Evolutionary conservation across 106 monocot genomes (phyloP).

Genomic region (Agapanthus africanus): DNA sequence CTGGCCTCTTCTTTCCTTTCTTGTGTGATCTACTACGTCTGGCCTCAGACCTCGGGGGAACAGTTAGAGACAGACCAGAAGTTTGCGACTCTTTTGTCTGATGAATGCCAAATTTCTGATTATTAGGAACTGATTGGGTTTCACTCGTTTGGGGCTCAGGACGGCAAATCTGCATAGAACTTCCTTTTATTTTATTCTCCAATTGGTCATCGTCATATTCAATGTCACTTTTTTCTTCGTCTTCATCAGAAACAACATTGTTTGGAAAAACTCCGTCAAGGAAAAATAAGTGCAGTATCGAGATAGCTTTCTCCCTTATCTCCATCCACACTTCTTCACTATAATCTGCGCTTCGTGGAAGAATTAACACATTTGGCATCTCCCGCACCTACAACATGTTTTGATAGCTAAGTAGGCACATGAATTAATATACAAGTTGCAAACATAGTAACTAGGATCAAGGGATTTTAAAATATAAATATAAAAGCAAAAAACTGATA

Average conservation of each 20-base stretch:
- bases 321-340: constrained; percentile 99
- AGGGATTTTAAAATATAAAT: background rate
- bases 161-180: constrained; percentile 20
- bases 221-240: constrained; percentile 57
- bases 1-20: constrained; percentile 91
- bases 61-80: constrained; percentile 45
- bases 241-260: constrained; percentile 77
- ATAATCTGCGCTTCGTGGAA: constrained; percentile 92
- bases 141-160: constrained; percentile 35
- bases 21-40: constrained; percentile 71
- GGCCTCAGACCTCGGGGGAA: constrained; percentile 49
- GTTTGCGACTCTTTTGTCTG: constrained; percentile 45
- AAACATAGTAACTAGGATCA: background rate
- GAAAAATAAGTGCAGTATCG: constrained; percentile 74
- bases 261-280: constrained; percentile 71
- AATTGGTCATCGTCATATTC: constrained; percentile 49
- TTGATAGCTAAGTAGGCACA: background rate
- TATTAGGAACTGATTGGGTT: constrained; percentile 30
- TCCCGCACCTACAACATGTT: constrained; percentile 64
- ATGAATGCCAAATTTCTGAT: constrained; percentile 28
- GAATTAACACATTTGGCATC: constrained; percentile 98
- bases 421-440: background rate
- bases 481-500: background rate
- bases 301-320: constrained; percentile 83
- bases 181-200: constrained; percentile 39